These are phyloP conservation scores for Claviceps lovelessii DNA, from an alignment of 2,329 filamentous ascomycete species.

Conservation along the genomic window DNA sequence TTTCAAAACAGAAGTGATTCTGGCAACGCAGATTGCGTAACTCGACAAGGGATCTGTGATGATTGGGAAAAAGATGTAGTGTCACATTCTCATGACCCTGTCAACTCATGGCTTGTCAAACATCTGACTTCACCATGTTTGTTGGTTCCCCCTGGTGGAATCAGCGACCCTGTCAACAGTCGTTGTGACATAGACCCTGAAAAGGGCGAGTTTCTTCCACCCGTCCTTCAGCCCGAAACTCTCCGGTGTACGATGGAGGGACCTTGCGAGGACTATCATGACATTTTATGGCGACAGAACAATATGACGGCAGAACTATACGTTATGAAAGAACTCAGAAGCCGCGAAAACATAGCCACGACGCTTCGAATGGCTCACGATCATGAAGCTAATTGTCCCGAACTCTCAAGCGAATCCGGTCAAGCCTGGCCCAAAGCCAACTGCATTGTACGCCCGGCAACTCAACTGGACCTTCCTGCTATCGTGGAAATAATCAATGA, in stretches of 20 bases:
- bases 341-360: constrained; percentile 10
- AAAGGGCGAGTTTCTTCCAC: constrained; percentile 20
- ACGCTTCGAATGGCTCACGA: not conserved
- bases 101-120: constrained; percentile 2
- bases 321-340: constrained; percentile 13
- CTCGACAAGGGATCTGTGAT: not conserved
- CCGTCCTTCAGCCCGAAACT: constrained; percentile 20
- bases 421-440: constrained; percentile 14
- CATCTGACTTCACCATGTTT: not conserved
- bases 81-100: not conserved
- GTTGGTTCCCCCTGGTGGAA: not conserved
- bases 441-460: constrained; percentile 30
- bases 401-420: not conserved
- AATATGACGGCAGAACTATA: constrained; percentile 16
- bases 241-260: constrained; percentile 5
- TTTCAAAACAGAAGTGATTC: not conserved
- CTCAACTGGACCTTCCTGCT: constrained; percentile 20
- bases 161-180: not conserved
- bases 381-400: not conserved
- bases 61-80: not conserved
- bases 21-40: not conserved
- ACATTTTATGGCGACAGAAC: constrained; percentile 14
- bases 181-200: constrained; percentile 23
- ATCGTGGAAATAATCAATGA: constrained; percentile 32
- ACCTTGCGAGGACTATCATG: constrained; percentile 4